Percentiles rank a stretch among this genome's conserved stretches.
Conservation (phyloP, 2,329 filamentous ascomycete species). For the Ascochyta viciae-villosae region DNA sequence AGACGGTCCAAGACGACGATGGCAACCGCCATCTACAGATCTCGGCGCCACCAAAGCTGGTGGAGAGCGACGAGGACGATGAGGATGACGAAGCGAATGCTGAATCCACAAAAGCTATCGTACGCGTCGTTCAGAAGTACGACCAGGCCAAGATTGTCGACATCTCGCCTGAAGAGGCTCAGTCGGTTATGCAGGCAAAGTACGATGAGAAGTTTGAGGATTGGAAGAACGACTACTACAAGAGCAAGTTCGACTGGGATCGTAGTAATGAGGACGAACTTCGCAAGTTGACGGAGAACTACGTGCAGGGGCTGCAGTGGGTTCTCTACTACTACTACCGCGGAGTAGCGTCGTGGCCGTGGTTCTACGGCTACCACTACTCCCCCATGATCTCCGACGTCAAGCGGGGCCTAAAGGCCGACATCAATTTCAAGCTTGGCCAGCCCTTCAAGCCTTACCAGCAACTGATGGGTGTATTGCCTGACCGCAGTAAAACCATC, state of each 20-base stretch:
- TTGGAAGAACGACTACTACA: conserved; percentile 96
- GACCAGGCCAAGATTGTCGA: conserved; percentile 89
- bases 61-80: conserved; percentile 62
- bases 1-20: conserved; percentile 67
- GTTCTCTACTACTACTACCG: conserved; percentile 98
- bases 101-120: conserved; percentile 81
- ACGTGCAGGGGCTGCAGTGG: conserved; percentile 97
- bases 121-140: conserved; percentile 86
- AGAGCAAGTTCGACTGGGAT: conserved; percentile 88
- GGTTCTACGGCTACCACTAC: conserved; percentile 98
- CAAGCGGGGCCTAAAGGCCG: conserved; percentile 81
- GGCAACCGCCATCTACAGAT: conserved; percentile 72
- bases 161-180: conserved; percentile 77
- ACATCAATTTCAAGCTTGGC: conserved; percentile 91
- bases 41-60: conserved; percentile 62
- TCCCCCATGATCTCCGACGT: conserved; percentile 97
- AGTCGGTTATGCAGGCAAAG: conserved; percentile 78
- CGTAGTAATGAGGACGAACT: conserved; percentile 82
- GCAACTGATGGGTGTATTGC: conserved; percentile 97
- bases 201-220: conserved; percentile 89
- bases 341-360: conserved; percentile 97
- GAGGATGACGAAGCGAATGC: conserved; percentile 78
- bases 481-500: conserved; percentile 96
- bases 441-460: conserved; percentile 95
- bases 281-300: conserved; percentile 86